Percentiles rank a stretch among this genome's conserved stretches.
Evolutionary conservation across 2,329 filamentous ascomycete species (phyloP).

Genomic region (Emergomyces orientalis): DNA sequence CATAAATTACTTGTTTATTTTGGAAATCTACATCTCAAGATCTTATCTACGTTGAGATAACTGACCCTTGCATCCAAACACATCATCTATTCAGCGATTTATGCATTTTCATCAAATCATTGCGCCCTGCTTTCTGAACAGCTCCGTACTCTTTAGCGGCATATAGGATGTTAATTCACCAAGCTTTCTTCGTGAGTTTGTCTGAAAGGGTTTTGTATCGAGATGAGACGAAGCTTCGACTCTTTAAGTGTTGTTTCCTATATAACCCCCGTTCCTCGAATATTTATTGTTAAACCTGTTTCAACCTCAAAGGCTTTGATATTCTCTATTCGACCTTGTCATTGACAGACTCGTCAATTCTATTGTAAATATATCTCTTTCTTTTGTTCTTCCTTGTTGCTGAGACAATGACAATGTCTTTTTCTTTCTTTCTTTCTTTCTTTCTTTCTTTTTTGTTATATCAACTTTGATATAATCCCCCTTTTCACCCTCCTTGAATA

Average conservation of each 20-base stretch:
- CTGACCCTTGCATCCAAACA: background rate
- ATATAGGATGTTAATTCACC: background rate
- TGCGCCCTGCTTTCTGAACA: background rate
- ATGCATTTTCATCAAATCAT: background rate
- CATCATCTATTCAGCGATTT: background rate
- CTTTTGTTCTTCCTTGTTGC: background rate
- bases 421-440: background rate
- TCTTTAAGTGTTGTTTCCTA: background rate
- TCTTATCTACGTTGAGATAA: background rate
- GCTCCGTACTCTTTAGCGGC: background rate
- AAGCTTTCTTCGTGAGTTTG: background rate
- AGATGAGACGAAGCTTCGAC: background rate
- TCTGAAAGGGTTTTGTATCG: background rate
- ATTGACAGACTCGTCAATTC: background rate
- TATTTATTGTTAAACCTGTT: constrained; percentile 1
- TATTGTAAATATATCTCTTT: background rate
- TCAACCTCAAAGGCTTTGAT: background rate
- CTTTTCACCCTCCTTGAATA: background rate
- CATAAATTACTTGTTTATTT: background rate
- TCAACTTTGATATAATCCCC: too few species aligned
- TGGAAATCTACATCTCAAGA: background rate
- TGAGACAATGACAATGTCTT: background rate
- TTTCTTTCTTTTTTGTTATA: background rate
- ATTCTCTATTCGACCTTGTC: background rate
- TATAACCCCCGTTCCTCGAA: background rate